A percentile compares a stretch with the other conserved stretches of the same genome.
Conservation (phyloP, 768 basidiomycete genomes). For the Clitopilus passeckerianus region DNA sequence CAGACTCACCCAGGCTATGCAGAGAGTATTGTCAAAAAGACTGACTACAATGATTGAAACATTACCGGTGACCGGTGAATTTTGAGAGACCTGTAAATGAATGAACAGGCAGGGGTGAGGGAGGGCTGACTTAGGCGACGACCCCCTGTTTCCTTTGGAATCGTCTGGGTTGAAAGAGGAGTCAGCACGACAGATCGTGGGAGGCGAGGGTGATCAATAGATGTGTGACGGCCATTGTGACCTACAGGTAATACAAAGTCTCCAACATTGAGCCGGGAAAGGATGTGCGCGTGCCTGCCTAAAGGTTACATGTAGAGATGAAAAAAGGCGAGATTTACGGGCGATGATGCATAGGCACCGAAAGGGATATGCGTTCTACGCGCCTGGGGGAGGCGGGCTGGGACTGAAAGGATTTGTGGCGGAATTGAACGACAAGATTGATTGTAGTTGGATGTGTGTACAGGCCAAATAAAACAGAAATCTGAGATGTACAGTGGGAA, state of each 20-base stretch:
- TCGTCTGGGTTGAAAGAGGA: neutral
- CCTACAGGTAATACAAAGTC: constrained; percentile 6
- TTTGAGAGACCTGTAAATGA: neutral
- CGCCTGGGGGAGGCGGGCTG: neutral
- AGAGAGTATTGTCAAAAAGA: neutral
- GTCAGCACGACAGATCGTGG: neutral
- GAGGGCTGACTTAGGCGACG: neutral
- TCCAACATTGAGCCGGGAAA: neutral
- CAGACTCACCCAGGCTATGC: neutral
- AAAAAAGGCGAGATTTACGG: neutral
- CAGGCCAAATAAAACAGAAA: neutral
- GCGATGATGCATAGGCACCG: neutral
- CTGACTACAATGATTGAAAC: neutral
- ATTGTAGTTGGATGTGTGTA: neutral
- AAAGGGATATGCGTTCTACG: neutral
- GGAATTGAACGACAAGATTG: neutral
- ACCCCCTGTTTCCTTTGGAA: neutral
- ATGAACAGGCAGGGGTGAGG: neutral
- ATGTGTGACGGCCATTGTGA: constrained; percentile 9
- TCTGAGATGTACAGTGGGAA: neutral
- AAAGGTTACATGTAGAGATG: neutral
- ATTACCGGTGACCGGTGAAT: neutral
- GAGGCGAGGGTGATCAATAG: constrained; percentile 5
- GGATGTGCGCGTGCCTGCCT: neutral
- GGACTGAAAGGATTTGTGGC: neutral